Evolutionary conservation across 352 stramenopile genomes (phyloP).

Genomic region (Pythium rishiriense): DNA sequence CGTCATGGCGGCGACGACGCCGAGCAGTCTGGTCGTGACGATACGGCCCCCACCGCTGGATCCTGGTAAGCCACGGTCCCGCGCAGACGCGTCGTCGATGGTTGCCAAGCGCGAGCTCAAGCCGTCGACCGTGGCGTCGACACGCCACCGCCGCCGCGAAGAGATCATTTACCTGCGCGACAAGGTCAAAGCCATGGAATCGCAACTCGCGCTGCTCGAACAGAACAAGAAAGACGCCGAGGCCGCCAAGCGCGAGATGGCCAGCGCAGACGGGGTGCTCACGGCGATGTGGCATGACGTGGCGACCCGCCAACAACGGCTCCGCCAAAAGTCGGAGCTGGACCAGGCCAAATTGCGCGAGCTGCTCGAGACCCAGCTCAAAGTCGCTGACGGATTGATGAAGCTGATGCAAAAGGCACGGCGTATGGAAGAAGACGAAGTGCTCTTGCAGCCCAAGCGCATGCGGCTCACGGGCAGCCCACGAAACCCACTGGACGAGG

Average conservation of each 20-base stretch:
- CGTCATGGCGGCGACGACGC: not conserved
- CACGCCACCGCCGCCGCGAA: constrained; percentile 18
- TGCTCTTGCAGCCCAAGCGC: not conserved
- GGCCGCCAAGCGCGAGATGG: not conserved
- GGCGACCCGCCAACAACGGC: constrained; percentile 13
- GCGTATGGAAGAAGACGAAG: constrained; percentile 11
- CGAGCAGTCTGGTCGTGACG: not conserved
- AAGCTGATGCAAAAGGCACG: constrained; percentile 23
- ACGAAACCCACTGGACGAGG: not conserved
- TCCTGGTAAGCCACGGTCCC: not conserved
- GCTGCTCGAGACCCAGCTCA: constrained; percentile 31
- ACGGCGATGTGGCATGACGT: constrained; percentile 17
- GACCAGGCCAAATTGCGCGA: constrained; percentile 29
- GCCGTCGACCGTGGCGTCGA: constrained; percentile 20
- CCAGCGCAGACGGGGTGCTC: constrained; percentile 2
- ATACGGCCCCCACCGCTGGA: not conserved
- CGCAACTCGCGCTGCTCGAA: constrained; percentile 6
- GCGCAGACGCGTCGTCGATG: too few relatives aligned
- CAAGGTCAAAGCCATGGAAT: constrained; percentile 22
- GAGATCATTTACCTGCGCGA: constrained; percentile 28
- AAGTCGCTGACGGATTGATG: constrained; percentile 32
- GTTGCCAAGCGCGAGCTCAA: not conserved
- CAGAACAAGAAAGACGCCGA: not conserved
- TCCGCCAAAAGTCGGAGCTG: constrained; percentile 27
- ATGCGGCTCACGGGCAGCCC: not conserved